Evolutionary conservation across 139 green algal species (phyloP).

Genomic region (Micractinium sp.): DNA sequence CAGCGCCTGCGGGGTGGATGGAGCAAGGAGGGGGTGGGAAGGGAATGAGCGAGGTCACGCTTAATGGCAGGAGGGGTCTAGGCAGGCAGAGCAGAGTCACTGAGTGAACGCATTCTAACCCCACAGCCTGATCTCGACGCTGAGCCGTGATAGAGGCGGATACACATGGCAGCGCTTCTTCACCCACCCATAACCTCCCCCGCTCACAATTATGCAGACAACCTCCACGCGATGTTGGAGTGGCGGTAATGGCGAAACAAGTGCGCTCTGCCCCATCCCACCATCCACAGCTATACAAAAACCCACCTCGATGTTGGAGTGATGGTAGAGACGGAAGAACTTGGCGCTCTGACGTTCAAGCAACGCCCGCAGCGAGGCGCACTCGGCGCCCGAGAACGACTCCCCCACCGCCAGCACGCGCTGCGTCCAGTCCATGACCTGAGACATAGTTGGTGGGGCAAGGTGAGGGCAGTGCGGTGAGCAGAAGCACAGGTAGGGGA

Average conservation of each 20-base stretch:
- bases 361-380: slow-evolving; percentile 34
- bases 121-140: too few relatives aligned
- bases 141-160: too few relatives aligned
- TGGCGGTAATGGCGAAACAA: too few relatives aligned
- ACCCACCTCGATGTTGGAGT: slow-evolving; percentile 53
- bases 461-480: not conserved
- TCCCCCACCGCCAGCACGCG: slow-evolving; percentile 50
- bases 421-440: slow-evolving; percentile 68
- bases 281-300: not conserved
- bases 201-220: too few relatives aligned
- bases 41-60: too few relatives aligned
- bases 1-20: slow-evolving; percentile 35
- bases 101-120: too few relatives aligned
- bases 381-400: slow-evolving; percentile 47
- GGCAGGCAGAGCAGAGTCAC: too few relatives aligned
- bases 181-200: too few relatives aligned
- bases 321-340: slow-evolving; percentile 60
- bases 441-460: not conserved
- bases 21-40: not conserved
- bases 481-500: not conserved
- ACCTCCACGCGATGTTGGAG: too few relatives aligned
- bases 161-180: too few relatives aligned
- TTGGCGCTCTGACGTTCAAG: slow-evolving; percentile 48
- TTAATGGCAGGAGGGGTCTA: too few relatives aligned
- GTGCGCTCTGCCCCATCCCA: too few relatives aligned